A percentile compares a stretch with the other conserved stretches of the same genome.
Conservation (phyloP, 2,329 filamentous ascomycete genomes). For the Sporothrix schenckii region DNA sequence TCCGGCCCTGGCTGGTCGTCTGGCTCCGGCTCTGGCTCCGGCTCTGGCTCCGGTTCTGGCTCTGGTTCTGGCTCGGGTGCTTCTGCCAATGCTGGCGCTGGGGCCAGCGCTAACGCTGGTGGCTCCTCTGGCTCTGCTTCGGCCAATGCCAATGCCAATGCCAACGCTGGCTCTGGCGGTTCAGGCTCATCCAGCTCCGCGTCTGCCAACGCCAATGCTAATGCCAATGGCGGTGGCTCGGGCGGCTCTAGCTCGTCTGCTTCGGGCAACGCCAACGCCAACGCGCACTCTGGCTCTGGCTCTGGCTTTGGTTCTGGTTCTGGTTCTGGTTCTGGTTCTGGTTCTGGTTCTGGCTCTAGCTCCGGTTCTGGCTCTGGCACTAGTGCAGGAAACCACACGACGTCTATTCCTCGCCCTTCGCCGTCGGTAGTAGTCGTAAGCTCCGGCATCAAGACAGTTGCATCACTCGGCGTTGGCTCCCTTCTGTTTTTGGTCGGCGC, state of each 20-base stretch:
- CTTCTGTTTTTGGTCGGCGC: slow-evolving; percentile 30
- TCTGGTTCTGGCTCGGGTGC: neutral
- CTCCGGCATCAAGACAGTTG: slow-evolving; percentile 31
- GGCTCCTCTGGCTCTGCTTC: slow-evolving; percentile 3
- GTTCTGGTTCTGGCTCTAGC: neutral
- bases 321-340: neutral
- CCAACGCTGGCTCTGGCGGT: slow-evolving; percentile 15
- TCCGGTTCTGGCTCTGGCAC: slow-evolving; percentile 2
- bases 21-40: neutral
- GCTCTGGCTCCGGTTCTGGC: neutral
- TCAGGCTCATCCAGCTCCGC: neutral
- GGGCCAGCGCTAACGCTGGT: neutral
- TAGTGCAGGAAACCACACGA: slow-evolving; percentile 22
- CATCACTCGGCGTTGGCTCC: slow-evolving; percentile 28
- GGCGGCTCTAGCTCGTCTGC: slow-evolving; percentile 3
- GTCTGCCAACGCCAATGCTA: neutral
- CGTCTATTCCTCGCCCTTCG: neutral
- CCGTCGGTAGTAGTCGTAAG: slow-evolving; percentile 27
- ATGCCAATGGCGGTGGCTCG: neutral
- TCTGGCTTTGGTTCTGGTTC: neutral
- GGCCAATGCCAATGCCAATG: slow-evolving; percentile 1
- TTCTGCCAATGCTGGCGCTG: neutral
- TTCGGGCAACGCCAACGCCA: neutral
- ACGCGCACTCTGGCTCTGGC: neutral
- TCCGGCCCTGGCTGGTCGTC: neutral